phyloP scores from a whole-genome alignment of 306 rosid species.

The Medicago truncatula region MtrunA17r5.0-ANR NC_053045.1:33125001-33125500 shows the following conservation, averaged over 20 bases:
- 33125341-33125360: too few species aligned
- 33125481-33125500: too few species aligned
- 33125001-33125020: constrained; percentile 19
- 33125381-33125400: too few species aligned
- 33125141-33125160: not conserved
- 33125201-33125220: not conserved
- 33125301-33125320: too few species aligned
- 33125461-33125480: too few species aligned
- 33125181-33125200: not conserved
- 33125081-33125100: not conserved
- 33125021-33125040: constrained; percentile 55
- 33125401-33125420: too few species aligned
- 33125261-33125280: not conserved
- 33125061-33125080: constrained; percentile 42
- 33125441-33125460: too few species aligned
- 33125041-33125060: constrained; percentile 54
- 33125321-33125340: too few species aligned
- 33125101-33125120: not conserved
- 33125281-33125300: too few species aligned
- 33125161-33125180: not conserved
- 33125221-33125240: not conserved
- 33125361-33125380: too few species aligned
- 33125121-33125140: not conserved
- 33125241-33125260: not conserved
- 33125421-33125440: too few species aligned